A percentile compares a stretch with the other conserved stretches of the same genome.
phyloP scores from a whole-genome alignment of 805 yeast species.

The Sugiyamaella lignohabitans region DNA sequence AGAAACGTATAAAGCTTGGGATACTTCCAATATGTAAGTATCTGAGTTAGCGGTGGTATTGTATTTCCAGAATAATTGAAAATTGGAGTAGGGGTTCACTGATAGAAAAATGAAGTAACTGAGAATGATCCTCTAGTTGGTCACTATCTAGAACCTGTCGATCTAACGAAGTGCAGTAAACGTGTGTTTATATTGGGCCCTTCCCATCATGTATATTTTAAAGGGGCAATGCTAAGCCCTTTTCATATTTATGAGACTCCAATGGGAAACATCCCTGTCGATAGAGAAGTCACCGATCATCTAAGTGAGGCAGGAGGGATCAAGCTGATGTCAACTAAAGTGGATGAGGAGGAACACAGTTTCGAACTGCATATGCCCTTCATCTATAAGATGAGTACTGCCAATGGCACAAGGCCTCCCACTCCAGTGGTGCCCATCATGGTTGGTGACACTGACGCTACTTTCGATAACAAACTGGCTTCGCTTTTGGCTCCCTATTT shows the following conservation, averaged over 20 bases:
- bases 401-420: neutral
- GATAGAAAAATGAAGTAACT: too few relatives aligned
- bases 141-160: too few relatives aligned
- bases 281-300: slow-evolving; percentile 34
- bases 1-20: slow-evolving; percentile 68
- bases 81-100: too few relatives aligned
- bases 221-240: slow-evolving; percentile 48
- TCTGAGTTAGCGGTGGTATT: too few relatives aligned
- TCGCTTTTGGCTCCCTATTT: slow-evolving; percentile 47
- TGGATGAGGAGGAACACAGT: slow-evolving; percentile 84
- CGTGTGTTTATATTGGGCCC: slow-evolving; percentile 85
- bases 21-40: slow-evolving; percentile 40
- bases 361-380: slow-evolving; percentile 93
- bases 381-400: slow-evolving; percentile 40
- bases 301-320: slow-evolving; percentile 31
- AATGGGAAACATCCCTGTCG: slow-evolving; percentile 67
- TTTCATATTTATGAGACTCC: slow-evolving; percentile 71
- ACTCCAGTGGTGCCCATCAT: slow-evolving; percentile 64
- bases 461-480: slow-evolving; percentile 42
- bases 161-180: slow-evolving; percentile 31
- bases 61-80: too few relatives aligned
- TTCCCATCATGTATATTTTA: slow-evolving; percentile 81
- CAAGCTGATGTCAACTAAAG: slow-evolving; percentile 46
- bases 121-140: neutral
- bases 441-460: slow-evolving; percentile 55